Percentiles rank a stretch among this genome's conserved stretches.
These are phyloP conservation scores for Tolypocladium ophioglossoides DNA, from an alignment of 2,329 filamentous ascomycete species.

Conservation along the genomic window DNA sequence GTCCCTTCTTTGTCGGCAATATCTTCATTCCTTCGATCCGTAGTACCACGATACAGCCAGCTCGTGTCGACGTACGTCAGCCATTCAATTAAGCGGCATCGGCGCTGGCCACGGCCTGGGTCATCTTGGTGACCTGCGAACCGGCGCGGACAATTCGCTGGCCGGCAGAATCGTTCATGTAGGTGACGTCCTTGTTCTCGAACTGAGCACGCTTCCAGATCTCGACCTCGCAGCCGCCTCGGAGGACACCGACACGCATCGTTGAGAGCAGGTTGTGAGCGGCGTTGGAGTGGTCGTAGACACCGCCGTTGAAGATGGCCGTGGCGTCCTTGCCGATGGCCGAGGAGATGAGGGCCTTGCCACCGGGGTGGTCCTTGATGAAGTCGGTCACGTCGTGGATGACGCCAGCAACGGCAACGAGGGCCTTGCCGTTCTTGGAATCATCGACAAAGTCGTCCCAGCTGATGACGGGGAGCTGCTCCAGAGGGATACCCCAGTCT, in stretches of 20 bases:
- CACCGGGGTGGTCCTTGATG: conserved; percentile 84
- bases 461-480: conserved; percentile 74
- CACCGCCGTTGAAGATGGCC: conserved; percentile 84
- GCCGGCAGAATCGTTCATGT: conserved; percentile 70
- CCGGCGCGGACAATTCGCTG: conserved; percentile 79
- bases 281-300: conserved; percentile 83
- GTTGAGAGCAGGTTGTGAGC: conserved; percentile 82
- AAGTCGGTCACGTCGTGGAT: conserved; percentile 79
- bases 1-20: background rate
- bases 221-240: conserved; percentile 80
- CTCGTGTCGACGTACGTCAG: background rate
- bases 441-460: conserved; percentile 80
- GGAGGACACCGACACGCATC: conserved; percentile 79
- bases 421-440: conserved; percentile 63
- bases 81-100: conserved; percentile 57
- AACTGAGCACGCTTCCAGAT: conserved; percentile 84
- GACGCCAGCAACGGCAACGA: conserved; percentile 71
- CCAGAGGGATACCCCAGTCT: conserved; percentile 78
- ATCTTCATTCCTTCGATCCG: background rate
- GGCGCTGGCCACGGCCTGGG: conserved; percentile 69
- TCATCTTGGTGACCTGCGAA: conserved; percentile 72
- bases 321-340: conserved; percentile 82
- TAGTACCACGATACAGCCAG: background rate
- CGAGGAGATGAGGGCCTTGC: conserved; percentile 73
- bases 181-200: conserved; percentile 73